Evolutionary conservation across 169 alveolate genomes (phyloP).

Genomic region (Sarcocystis neurona): DNA sequence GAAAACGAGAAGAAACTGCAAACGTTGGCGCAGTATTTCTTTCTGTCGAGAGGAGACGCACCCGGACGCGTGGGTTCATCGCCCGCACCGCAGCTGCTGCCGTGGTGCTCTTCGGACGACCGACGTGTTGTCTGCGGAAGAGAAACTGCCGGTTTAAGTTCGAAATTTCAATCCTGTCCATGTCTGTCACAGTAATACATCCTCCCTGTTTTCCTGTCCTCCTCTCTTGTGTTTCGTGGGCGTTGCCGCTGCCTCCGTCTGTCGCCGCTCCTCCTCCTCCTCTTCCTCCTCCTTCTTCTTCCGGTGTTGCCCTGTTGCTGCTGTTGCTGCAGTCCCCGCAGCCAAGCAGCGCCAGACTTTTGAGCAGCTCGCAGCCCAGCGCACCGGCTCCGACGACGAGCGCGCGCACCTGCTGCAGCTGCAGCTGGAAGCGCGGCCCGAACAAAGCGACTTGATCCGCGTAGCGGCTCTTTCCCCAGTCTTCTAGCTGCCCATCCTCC

Average conservation of each 20-base stretch:
- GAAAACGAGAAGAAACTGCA: not conserved
- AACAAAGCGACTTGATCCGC: conserved; percentile 91
- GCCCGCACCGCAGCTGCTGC: conserved; percentile 47
- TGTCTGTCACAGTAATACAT: conserved; percentile 92
- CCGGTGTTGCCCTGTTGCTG: conserved; percentile 78
- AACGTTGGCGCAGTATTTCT: not conserved
- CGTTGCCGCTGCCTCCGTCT: not conserved
- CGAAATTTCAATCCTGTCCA: conserved; percentile 95
- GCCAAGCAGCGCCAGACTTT: conserved; percentile 95
- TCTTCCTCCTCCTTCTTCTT: not conserved
- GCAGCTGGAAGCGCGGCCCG: conserved; percentile 84
- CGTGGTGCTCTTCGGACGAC: conserved; percentile 65
- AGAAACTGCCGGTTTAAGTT: conserved; percentile 96
- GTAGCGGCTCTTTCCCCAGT: conserved; percentile 74
- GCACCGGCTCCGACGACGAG: conserved; percentile 92
- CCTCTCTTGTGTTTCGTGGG: too few relatives aligned
- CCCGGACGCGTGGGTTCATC: conserved; percentile 29
- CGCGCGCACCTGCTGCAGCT: conserved; percentile 77
- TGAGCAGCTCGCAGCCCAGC: conserved; percentile 98
- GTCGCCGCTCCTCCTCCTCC: too few relatives aligned
- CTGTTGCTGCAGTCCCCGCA: too few relatives aligned
- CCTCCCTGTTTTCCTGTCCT: conserved; percentile 60
- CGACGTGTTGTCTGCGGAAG: conserved; percentile 83
- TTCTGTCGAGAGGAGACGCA: not conserved
- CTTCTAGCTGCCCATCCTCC: not conserved